phyloP scores from a whole-genome alignment of 306 rosid genomes.

The Prunus persica region Prunus_persica_NCBIv2 NC_034013.1:15257501-15258000 shows the following conservation, averaged over 20 bases:
- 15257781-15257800: not conserved
- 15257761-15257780: not conserved
- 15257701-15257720: not conserved
- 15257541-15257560: not conserved
- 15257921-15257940: too few species aligned
- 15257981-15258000: too few species aligned
- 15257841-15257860: not conserved
- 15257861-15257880: not conserved
- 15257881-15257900: too few species aligned
- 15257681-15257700: not conserved
- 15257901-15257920: too few species aligned
- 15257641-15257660: not conserved
- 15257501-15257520: conserved; percentile 1
- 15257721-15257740: too few species aligned
- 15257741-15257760: not conserved
- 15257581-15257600: not conserved
- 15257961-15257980: too few species aligned
- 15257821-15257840: too few species aligned
- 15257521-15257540: not conserved
- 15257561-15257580: not conserved
- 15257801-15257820: not conserved
- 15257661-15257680: too few species aligned
- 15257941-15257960: too few species aligned
- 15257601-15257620: not conserved
- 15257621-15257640: not conserved